These are phyloP conservation scores for Zygosaccharomyces lentus DNA, from an alignment of 805 yeast species.

Conservation along the genomic window DNA sequence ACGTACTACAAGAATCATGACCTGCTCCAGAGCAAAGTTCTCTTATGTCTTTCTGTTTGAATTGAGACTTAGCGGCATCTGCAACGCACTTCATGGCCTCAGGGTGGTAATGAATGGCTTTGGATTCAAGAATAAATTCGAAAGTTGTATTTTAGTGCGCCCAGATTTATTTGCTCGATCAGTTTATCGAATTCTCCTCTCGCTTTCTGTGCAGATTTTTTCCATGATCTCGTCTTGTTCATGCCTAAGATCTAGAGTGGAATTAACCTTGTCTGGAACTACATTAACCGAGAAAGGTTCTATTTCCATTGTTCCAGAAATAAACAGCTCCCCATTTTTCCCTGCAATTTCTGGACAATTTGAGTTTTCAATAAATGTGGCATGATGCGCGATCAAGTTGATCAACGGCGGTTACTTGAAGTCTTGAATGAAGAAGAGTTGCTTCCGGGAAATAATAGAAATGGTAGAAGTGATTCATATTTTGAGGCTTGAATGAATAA, in stretches of 20 bases:
- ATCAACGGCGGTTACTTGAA: too few species aligned
- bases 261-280: conserved; percentile 55
- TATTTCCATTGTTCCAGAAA: conserved; percentile 52
- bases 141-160: conserved; percentile 26
- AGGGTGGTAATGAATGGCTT: conserved; percentile 51
- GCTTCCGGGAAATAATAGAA: too few species aligned
- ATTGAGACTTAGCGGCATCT: conserved; percentile 45
- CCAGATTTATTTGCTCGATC: conserved; percentile 26
- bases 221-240: conserved; percentile 40
- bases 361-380: too few species aligned
- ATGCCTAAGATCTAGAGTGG: conserved; percentile 58
- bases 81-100: conserved; percentile 46
- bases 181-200: conserved; percentile 37
- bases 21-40: conserved; percentile 63
- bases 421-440: too few species aligned
- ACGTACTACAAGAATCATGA: conserved; percentile 60
- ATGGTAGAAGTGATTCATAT: too few species aligned
- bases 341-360: conserved; percentile 41
- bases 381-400: too few species aligned
- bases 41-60: conserved; percentile 40
- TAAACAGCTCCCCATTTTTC: conserved; percentile 46
- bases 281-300: conserved; percentile 60
- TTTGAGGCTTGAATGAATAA: too few species aligned
- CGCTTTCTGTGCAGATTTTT: conserved; percentile 37
- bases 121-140: conserved; percentile 43